Evolutionary conservation across 2,329 filamentous ascomycete genomes (phyloP), one percentile per base, ranked within the genome.

Genomic region (Epichloe glyceriae): DNA sequence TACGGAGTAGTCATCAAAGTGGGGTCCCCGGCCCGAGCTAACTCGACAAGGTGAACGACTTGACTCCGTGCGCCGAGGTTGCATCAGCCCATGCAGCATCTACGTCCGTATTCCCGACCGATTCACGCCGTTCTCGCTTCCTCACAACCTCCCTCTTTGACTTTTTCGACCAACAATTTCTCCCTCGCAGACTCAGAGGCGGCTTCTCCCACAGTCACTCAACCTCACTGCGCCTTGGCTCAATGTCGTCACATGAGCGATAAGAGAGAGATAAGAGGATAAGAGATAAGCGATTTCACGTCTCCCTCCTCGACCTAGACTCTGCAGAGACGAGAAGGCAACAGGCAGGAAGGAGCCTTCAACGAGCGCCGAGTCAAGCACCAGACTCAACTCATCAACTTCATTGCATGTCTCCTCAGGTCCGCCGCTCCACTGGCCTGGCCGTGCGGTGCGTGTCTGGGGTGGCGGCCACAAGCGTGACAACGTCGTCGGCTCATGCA

Each of bases 391-490:
- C 11, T 15, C 39, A 42, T 20, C n/a, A 22, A 22, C 15, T n/a
- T 4, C 4, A 26, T 11, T 37, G 30, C 52, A 65, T 71, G 64
- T 60, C 60, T 62, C 53, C 58, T 55, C 63, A 61, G 61, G 60
- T 61, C 53, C 60, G 57, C 57, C 62, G 59, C 58, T 60, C 61
- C 54, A 56, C 56, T 57, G 58, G 61, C 57, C 56, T 61, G 53
- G 58, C 57, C 54, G 57, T 59, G 46, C 52, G 52, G 50, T 52
- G 49, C 52, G 26, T 17, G 17, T 12, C 43, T 19, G 43, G 30
- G 11, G 7, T 17, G 30, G n/a, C 43, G 49, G 26, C 26, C 26
- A 30, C 8, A 30, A 30, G 2, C 15, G n/a, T 37, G 34, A 39
- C 17, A 17, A 26, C 43, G 50, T 50, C 52, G 39, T 6, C 26